Percentiles rank a stretch among this genome's conserved stretches.
phyloP scores from a whole-genome alignment of 179 eudicot species.

The Spergularia azorica region DNA sequence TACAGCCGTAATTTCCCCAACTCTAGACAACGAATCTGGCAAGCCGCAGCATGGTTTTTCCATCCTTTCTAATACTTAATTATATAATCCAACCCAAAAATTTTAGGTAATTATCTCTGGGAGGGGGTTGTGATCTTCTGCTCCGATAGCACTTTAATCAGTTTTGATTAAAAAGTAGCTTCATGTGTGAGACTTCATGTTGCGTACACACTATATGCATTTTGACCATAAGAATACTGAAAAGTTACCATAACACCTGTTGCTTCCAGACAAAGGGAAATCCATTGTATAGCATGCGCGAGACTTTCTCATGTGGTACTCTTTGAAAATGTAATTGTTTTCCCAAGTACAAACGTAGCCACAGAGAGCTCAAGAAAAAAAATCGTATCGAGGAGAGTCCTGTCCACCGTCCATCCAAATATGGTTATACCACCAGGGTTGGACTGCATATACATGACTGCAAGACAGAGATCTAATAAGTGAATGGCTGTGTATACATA shows the following conservation, averaged over 20 bases:
- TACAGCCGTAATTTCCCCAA: no score
- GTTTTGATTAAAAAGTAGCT: no score
- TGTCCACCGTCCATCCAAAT: conserved; percentile 70
- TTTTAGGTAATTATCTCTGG: no score
- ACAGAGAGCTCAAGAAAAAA: conserved; percentile 74
- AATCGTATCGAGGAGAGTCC: conserved; percentile 64
- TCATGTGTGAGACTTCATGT: no score
- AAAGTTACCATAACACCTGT: conserved; percentile 11
- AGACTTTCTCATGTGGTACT: conserved; percentile 24
- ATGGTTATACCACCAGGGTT: conserved; percentile 77
- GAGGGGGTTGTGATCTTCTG: no score
- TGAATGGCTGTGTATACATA: conserved; percentile 4
- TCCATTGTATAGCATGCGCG: neutral
- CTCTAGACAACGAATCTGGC: no score
- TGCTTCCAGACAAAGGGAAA: conserved; percentile 10
- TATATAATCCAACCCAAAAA: no score
- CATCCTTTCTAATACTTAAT: no score
- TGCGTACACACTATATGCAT: neutral
- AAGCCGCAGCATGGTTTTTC: no score
- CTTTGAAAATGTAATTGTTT: conserved; percentile 58
- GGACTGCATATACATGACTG: conserved; percentile 71
- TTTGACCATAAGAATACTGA: neutral
- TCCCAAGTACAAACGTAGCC: conserved; percentile 68
- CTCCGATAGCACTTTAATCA: no score
- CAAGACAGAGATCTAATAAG: conserved; percentile 16